Base-by-base conservation (phyloP, 495 filamentous ascomycete genomes). In the Daldinia childiae region DNA sequence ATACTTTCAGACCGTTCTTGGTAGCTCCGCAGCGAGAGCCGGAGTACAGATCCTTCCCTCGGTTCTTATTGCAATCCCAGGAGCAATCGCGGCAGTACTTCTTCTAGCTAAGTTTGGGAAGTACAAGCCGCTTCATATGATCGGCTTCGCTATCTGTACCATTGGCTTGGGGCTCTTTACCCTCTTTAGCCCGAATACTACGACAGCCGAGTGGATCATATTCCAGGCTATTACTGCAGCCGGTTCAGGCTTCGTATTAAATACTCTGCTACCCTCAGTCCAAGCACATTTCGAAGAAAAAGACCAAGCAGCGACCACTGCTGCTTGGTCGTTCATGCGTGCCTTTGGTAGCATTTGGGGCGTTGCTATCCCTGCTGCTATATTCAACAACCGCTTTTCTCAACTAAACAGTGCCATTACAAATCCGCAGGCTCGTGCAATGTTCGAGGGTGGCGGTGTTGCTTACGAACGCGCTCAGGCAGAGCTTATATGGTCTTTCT, bases 331-430 rank as follows among this genome's bases (percentile, higher is more conserved):
- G 0, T 87, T 87, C 36, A 34, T 34, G 30, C 30, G 30, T 11
- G 30, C 30, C 30, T 34, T 34, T 34, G 30, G 30, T 34, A 34
- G 52, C 34, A 77, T 87, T 17, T 87, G 84, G 85, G 85, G 83
- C 1, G 79, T 84, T 0, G 68, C 84, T 0, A 78, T 88, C 17
- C 83, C 86, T 1, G 74, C 79, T 6, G 77, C 80, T 6, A 77
- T 87, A 14, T 88, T 88, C 75, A 86, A 85, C 73, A 78, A 76
- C 45, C 77, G 70, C 6, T 71, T 79, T 36, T 41, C 55, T 14
- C 17, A 32, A 6, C 14, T 17, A 63, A 27, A 12, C 77, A 6
- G n/a, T 67, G 6, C 0, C 11, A 29, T 45, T 15, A 68, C n/a
- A 0, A 72, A 82, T 52, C 41, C 66, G 0, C 14, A 15, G 15